phyloP scores from a whole-genome alignment of 1,284 basidiomycete genomes.

The Tilletia walkeri region DNA sequence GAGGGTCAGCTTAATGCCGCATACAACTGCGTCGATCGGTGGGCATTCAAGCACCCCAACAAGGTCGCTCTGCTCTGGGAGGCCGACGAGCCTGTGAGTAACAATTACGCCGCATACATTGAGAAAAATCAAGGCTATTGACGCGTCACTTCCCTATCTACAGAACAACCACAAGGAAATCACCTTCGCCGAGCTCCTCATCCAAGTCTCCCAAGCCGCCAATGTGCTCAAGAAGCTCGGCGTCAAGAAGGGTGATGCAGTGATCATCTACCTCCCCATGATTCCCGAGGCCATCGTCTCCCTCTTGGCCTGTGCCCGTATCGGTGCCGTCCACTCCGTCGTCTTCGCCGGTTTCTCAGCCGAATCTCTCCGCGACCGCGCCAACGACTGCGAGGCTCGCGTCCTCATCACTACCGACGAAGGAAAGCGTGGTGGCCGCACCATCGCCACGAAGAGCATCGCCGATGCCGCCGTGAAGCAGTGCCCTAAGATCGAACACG shows the following conservation, averaged over 20 bases:
- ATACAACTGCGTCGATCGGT: constrained; percentile 97
- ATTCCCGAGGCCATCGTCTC: constrained; percentile 76
- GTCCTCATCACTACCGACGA: constrained; percentile 96
- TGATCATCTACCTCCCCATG: constrained; percentile 65
- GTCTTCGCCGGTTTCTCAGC: constrained; percentile 97
- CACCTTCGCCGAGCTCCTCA: constrained; percentile 68
- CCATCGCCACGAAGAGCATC: constrained; percentile 89
- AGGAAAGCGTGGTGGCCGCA: constrained; percentile 87
- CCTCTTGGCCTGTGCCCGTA: constrained; percentile 94
- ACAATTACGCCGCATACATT: neutral
- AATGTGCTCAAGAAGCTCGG: constrained; percentile 88
- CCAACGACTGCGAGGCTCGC: constrained; percentile 81
- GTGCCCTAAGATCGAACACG: constrained; percentile 82
- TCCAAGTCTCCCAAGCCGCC: constrained; percentile 77
- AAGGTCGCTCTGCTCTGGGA: constrained; percentile 97
- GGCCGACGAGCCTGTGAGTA: constrained; percentile 77
- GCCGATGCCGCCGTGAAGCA: constrained; percentile 88
- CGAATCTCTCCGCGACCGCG: constrained; percentile 91
- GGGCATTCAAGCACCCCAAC: constrained; percentile 86
- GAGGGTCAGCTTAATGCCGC: constrained; percentile 65
- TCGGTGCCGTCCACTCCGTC: constrained; percentile 97
- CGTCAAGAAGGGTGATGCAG: constrained; percentile 87
- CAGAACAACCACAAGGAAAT: constrained; percentile 17
- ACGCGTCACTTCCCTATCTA: neutral
- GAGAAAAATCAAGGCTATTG: neutral